Percentiles rank a stretch among this genome's conserved stretches.
Evolutionary conservation across 805 yeast species (phyloP).

Genomic region (Candida jianshihensis): DNA sequence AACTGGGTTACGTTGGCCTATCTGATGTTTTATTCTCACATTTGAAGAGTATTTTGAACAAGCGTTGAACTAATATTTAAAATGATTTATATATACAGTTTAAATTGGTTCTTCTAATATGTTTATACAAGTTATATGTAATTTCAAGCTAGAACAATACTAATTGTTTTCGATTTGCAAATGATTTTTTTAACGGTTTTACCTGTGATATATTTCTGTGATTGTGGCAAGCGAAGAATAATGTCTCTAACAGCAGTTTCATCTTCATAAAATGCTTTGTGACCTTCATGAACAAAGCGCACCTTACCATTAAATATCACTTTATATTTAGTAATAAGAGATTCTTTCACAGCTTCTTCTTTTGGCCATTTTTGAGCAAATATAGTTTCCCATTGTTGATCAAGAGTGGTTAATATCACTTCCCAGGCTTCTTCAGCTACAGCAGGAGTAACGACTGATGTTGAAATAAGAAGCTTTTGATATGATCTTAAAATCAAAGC

Average conservation of each 20-base stretch:
- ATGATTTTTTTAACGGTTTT: slow-evolving; percentile 47
- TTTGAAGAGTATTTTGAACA: slow-evolving; percentile 39
- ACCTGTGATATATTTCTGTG: slow-evolving; percentile 33
- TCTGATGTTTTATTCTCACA: slow-evolving; percentile 46
- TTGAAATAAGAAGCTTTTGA: slow-evolving; percentile 48
- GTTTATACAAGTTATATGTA: background rate
- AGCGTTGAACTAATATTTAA: slow-evolving; percentile 5
- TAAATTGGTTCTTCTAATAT: background rate
- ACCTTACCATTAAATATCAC: slow-evolving; percentile 73
- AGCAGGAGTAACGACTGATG: slow-evolving; percentile 80
- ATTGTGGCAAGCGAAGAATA: slow-evolving; percentile 27
- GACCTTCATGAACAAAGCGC: slow-evolving; percentile 38
- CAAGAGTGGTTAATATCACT: slow-evolving; percentile 20
- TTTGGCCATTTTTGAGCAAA: slow-evolving; percentile 63
- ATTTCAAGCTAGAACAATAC: slow-evolving; percentile 13
- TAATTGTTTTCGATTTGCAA: slow-evolving; percentile 33
- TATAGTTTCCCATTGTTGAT: slow-evolving; percentile 40
- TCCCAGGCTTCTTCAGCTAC: slow-evolving; percentile 82
- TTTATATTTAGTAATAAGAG: slow-evolving; percentile 37
- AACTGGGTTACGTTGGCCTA: slow-evolving; percentile 41
- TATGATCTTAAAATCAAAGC: slow-evolving; percentile 42
- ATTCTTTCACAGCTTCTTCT: slow-evolving; percentile 28
- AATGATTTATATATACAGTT: background rate
- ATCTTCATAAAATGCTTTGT: slow-evolving; percentile 29
- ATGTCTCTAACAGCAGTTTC: slow-evolving; percentile 30